A percentile compares a stretch with the other conserved stretches of the same genome.
phyloP scores from a whole-genome alignment of 805 yeast genomes.

The Candida insectorum region DNA sequence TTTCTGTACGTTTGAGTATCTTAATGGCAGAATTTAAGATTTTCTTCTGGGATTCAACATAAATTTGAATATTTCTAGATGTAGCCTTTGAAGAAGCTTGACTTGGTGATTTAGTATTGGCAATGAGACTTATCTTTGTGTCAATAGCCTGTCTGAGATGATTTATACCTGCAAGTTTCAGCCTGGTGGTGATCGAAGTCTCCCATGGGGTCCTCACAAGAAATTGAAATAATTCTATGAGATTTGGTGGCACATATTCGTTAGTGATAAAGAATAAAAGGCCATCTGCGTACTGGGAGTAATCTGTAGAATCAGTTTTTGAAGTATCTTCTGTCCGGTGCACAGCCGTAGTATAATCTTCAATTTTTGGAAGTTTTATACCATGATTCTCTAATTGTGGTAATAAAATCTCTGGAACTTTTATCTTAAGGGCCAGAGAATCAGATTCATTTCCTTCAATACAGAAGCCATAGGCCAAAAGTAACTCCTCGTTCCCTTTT shows the following conservation, averaged over 20 bases:
- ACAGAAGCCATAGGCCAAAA: conserved; percentile 81
- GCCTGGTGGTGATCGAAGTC: conserved; percentile 42
- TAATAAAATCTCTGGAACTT: conserved; percentile 38
- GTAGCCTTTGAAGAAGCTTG: conserved; percentile 2
- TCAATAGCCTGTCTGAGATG: conserved; percentile 50
- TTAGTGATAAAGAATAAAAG: conserved; percentile 37
- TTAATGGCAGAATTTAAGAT: conserved; percentile 47
- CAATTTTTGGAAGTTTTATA: conserved; percentile 31
- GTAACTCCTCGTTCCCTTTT: conserved; percentile 79
- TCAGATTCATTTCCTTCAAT: conserved; percentile 57
- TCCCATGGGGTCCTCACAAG: conserved; percentile 53
- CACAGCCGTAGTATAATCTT: conserved; percentile 39
- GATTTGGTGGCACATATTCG: conserved; percentile 36
- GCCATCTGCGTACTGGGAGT: conserved; percentile 25
- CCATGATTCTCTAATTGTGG: conserved; percentile 32
- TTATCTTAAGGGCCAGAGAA: conserved; percentile 55
- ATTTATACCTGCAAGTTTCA: conserved; percentile 58
- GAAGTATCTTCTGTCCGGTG: conserved; percentile 10
- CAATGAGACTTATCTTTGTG: conserved; percentile 42
- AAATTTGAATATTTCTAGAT: conserved; percentile 32
- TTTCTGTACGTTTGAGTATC: conserved; percentile 43
- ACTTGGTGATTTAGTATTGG: conserved; percentile 4
- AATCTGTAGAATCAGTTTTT: conserved; percentile 4
- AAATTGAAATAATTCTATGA: conserved; percentile 53
- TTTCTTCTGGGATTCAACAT: conserved; percentile 47